These are phyloP conservation scores for Coelastrella sp. DNA, from an alignment of 139 green algal genomes.

Conservation along the genomic window DNA sequence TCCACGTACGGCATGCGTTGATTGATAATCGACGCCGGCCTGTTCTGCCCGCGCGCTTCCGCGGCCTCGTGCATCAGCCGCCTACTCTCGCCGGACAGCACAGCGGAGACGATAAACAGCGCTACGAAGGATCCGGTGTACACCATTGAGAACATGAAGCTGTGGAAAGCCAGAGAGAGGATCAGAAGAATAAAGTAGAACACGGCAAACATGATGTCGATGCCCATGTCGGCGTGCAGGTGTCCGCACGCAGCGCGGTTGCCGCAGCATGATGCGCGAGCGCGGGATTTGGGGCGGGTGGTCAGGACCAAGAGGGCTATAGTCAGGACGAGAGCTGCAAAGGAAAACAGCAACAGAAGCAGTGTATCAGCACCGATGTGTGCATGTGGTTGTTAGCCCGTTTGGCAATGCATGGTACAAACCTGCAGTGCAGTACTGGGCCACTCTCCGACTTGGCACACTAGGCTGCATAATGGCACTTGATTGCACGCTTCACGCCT, in stretches of 20 bases:
- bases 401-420: no score
- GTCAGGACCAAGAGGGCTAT: background rate
- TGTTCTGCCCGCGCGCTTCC: background rate
- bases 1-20: background rate
- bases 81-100: background rate
- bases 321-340: background rate
- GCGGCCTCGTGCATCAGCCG: background rate
- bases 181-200: background rate
- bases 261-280: background rate
- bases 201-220: background rate
- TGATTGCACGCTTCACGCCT: no score
- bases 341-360: background rate
- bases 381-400: background rate
- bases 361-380: background rate
- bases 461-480: no score
- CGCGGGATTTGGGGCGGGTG: background rate
- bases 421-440: no score
- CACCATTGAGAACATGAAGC: background rate
- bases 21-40: background rate
- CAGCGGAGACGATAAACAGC: background rate
- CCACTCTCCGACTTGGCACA: no score
- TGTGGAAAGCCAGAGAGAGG: background rate
- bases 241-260: background rate
- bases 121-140: background rate
- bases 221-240: background rate